Evolutionary conservation across 2,329 filamentous ascomycete genomes (phyloP).

Genomic region (Apiospora hydei): DNA sequence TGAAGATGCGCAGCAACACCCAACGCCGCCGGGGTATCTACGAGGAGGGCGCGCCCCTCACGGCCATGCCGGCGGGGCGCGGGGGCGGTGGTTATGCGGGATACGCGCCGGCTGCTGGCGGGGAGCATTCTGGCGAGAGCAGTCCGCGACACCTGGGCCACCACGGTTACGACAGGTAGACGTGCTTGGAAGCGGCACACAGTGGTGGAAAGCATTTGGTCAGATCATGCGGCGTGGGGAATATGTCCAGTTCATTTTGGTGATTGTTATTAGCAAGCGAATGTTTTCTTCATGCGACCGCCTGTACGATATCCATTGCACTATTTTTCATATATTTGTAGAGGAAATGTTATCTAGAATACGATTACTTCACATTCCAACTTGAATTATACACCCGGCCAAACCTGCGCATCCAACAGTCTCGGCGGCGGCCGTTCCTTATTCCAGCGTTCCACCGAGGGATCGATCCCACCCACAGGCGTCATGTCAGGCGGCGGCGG

Average conservation of each 20-base stretch:
- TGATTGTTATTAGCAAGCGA: too few relatives aligned
- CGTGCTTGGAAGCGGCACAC: not conserved
- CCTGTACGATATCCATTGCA: too few relatives aligned
- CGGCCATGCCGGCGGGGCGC: not conserved
- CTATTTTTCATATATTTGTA: too few relatives aligned
- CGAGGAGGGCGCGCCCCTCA: not conserved
- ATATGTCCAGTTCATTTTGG: too few relatives aligned
- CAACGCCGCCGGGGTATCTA: not conserved
- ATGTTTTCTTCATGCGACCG: too few relatives aligned
- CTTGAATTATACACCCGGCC: not conserved
- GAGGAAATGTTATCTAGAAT: too few relatives aligned
- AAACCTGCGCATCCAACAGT: not conserved
- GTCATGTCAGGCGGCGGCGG: not conserved
- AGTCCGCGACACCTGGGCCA: not conserved
- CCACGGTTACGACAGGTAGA: not conserved
- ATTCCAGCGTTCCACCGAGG: not conserved
- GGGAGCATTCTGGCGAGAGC: not conserved
- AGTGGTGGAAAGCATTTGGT: too few relatives aligned
- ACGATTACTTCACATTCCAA: too few relatives aligned
- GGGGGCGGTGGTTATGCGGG: too few relatives aligned
- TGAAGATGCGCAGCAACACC: constrained; percentile 23
- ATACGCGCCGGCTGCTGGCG: not conserved
- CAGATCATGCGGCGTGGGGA: too few relatives aligned
- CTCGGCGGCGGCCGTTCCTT: not conserved
- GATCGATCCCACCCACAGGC: not conserved